Percentiles rank a stretch among this genome's conserved stretches.
Evolutionary conservation across 164 flowering plant genomes (phyloP).

Genomic region (Dillenia turbinata): DNA sequence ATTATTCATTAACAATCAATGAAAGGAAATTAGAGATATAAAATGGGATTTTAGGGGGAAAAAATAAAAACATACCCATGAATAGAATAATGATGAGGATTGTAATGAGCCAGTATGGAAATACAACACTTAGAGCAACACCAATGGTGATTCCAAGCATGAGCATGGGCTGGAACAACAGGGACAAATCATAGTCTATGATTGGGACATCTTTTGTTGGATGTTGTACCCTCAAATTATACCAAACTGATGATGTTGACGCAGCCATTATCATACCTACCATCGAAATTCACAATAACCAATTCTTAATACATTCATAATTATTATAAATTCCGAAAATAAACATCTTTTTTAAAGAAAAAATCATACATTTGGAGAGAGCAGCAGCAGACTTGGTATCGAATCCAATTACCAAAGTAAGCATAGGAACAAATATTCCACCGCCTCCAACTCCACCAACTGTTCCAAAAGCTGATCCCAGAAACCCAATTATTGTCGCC

Average conservation of each 20-base stretch:
- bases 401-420: constrained; percentile 82
- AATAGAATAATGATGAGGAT: constrained; percentile 90
- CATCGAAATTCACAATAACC: no score
- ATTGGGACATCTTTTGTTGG: constrained; percentile 84
- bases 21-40: constrained; percentile 41
- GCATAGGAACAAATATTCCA: constrained; percentile 97
- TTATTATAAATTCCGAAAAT: no score
- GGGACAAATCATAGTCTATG: constrained; percentile 84
- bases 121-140: constrained; percentile 81
- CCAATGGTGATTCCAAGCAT: constrained; percentile 91
- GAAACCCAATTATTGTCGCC: constrained; percentile 82
- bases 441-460: constrained; percentile 98
- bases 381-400: constrained; percentile 98
- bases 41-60: no score
- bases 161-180: constrained; percentile 94
- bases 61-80: constrained; percentile 36
- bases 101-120: constrained; percentile 97
- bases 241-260: constrained; percentile 89
- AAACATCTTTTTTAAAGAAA: no score
- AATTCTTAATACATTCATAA: no score
- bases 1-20: constrained; percentile 32
- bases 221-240: constrained; percentile 83
- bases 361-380: constrained; percentile 73
- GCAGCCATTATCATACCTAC: constrained; percentile 99
- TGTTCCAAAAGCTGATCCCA: constrained; percentile 90